phyloP scores from a whole-genome alignment of 305 asterid species.

The Rubia tinctorum region DNA sequence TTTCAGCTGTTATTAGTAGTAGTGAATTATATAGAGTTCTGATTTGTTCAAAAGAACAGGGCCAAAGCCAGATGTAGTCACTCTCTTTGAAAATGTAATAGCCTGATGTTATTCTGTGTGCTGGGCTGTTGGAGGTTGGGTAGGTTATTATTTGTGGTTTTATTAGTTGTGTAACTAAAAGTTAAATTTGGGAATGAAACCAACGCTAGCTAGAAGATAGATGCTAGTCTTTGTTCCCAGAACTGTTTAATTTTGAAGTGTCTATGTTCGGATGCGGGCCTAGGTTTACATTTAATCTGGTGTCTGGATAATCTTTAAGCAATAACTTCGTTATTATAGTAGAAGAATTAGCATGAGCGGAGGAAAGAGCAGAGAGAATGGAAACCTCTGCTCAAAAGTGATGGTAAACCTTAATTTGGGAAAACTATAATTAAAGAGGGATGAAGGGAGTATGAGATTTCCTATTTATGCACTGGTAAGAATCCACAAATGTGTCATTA shows the following conservation, averaged over 20 bases:
- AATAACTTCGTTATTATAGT: neutral
- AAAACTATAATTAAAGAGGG: no score
- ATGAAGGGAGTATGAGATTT: neutral
- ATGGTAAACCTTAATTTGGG: neutral
- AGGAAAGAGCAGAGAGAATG: no score
- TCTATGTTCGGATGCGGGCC: neutral
- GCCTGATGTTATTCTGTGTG: conserved; percentile 3
- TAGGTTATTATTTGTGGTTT: neutral
- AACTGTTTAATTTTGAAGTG: neutral
- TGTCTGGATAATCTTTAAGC: neutral
- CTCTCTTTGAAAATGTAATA: neutral
- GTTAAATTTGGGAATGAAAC: neutral
- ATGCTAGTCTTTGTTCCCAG: neutral
- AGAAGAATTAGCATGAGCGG: no score
- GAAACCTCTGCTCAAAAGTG: neutral
- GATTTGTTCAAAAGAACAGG: neutral
- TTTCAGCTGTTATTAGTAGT: neutral
- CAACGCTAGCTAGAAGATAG: neutral
- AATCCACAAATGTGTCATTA: neutral
- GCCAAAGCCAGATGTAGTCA: neutral
- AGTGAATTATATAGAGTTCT: neutral
- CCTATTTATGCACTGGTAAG: neutral
- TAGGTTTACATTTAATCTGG: neutral
- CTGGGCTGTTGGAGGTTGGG: neutral
- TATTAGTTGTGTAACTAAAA: neutral